These are phyloP conservation scores for Trichoderma erinaceum DNA, from an alignment of 495 filamentous ascomycete species.

Conservation along the genomic window DNA sequence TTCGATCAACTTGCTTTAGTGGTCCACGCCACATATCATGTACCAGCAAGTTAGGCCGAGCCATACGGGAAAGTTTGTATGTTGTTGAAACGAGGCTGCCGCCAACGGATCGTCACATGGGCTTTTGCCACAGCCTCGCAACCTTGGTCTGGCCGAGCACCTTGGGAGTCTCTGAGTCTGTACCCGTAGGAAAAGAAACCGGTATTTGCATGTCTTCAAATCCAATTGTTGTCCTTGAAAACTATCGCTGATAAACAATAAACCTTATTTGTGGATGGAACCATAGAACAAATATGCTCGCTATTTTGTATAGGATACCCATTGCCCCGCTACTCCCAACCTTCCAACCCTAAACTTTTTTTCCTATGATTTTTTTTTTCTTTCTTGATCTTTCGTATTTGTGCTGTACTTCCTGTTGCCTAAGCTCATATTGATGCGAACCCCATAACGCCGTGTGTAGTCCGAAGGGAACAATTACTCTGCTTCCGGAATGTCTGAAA, in stretches of 20 bases:
- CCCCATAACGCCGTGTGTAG: conserved; percentile 10
- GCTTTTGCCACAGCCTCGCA: background rate
- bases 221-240: conserved; percentile 12
- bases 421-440: conserved; percentile 6
- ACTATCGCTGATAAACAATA: conserved; percentile 12
- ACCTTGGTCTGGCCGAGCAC: background rate
- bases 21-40: background rate
- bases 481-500: conserved; percentile 56
- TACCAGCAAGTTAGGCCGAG: background rate
- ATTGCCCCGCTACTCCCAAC: conserved; percentile 13
- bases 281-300: conserved; percentile 11
- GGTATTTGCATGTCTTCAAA: background rate
- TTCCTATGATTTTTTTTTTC: background rate
- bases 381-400: background rate
- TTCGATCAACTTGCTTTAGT: no score
- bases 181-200: background rate
- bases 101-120: background rate
- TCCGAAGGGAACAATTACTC: background rate
- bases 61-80: background rate
- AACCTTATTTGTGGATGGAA: conserved; percentile 9
- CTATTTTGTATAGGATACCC: conserved; percentile 11
- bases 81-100: background rate
- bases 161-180: background rate
- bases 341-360: background rate
- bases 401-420: conserved; percentile 12